Evolutionary conservation across 306 rosid species (phyloP), one percentile per base, ranked within the genome.

Genomic region (Sindora glabra): DNA sequence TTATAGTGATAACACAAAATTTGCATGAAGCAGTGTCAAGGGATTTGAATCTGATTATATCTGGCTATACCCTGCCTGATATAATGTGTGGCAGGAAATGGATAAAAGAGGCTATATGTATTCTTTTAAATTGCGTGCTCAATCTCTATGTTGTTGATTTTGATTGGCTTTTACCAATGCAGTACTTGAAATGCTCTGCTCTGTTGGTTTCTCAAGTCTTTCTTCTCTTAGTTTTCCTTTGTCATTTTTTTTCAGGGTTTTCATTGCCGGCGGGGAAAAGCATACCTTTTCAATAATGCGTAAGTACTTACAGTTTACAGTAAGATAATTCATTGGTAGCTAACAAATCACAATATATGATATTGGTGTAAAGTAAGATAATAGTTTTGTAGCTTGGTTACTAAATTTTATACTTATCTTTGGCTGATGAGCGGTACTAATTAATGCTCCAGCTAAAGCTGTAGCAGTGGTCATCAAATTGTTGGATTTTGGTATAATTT

Each of bases 211-310:
- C 37, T 64, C 44, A 49, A 66, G 18, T 65, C 30, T 29, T 47
- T 73, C 49, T 15, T 48, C 48, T 75, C 62, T 56, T 32, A 51
- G 48, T 55, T 38, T 74, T 69, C 30, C 15, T 26, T 62, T 50
- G 23, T 60, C 44, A 25, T 69, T 71, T 16, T 62, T n/a, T 66
- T 14, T 67, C 83, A 89, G 97, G 38, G 56, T 21, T 89, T 89
- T 75, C 78, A 74, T 61, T 77, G 90, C 56, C 86, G 88, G 62
- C 74, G 79, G 5, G 97, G 95, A 51, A 89, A 86, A 67, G 95
- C 97, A 8, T 89, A 84, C 72, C 95, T 89, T 37, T 86, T 86
- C 77, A 84, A 65, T 51, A 78, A 86, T 11, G 86, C 60, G 95
- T 89, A 75, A 89, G 92, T 82, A 75, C 59, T 72, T 71, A 53